These are phyloP conservation scores for Cairneyella variabilis DNA, from an alignment of 495 filamentous ascomycete genomes.

Conservation along the genomic window DNA sequence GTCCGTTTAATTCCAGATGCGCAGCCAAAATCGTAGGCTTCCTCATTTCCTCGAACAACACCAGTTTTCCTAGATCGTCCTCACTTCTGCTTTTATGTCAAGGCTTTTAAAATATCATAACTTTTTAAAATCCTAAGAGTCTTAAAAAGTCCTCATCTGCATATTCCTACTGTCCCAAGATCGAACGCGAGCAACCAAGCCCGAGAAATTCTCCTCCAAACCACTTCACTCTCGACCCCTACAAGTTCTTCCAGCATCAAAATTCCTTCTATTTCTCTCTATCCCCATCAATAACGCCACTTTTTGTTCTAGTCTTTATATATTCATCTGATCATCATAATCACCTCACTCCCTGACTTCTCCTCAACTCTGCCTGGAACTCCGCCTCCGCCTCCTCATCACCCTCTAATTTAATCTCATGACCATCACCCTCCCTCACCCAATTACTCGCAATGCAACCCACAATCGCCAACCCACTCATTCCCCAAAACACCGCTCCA, in stretches of 20 bases:
- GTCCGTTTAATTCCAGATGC: no score
- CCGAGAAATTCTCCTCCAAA: no score
- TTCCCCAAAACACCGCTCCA: slow-evolving; percentile 71
- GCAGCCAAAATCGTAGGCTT: no score
- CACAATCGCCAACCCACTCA: slow-evolving; percentile 59
- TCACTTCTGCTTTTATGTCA: no score
- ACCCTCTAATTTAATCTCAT: slow-evolving; percentile 64
- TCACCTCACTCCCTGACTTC: background rate
- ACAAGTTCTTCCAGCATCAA: background rate
- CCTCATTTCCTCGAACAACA: no score
- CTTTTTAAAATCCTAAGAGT: no score
- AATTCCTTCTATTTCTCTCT: background rate
- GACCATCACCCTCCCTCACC: slow-evolving; percentile 69
- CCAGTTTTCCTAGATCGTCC: no score
- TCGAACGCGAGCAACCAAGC: no score
- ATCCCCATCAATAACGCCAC: background rate
- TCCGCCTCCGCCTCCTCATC: slow-evolving; percentile 48
- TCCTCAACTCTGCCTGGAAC: slow-evolving; percentile 11
- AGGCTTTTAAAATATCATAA: no score
- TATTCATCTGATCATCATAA: background rate
- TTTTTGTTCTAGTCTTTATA: background rate
- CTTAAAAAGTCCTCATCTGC: no score
- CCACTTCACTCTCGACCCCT: background rate
- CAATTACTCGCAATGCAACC: slow-evolving; percentile 58
- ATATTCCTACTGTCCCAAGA: no score